Percentiles rank a stretch among this genome's conserved stretches.
Conservation (phyloP, 768 basidiomycete genomes). For the Phallus indusiatus region DNA sequence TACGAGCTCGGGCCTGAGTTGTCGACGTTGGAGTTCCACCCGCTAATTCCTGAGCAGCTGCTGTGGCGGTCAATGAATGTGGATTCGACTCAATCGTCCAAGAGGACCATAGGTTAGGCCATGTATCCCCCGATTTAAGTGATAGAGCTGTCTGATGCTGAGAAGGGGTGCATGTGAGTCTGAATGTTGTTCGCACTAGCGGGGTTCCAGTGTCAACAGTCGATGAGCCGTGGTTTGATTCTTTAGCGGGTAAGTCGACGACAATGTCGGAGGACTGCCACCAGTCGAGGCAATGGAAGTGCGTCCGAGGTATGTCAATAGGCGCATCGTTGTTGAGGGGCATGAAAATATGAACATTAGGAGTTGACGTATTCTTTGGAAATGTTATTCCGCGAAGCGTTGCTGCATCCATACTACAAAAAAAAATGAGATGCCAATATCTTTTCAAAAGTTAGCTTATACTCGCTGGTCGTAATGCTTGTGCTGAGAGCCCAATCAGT, state of each 20-base stretch:
- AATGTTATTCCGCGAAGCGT: slow-evolving; percentile 30
- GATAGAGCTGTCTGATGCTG: slow-evolving; percentile 55
- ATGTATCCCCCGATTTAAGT: slow-evolving; percentile 32
- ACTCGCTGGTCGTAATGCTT: slow-evolving; percentile 42
- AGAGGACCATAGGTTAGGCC: slow-evolving; percentile 53
- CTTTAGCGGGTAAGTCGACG: not conserved
- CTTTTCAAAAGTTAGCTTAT: not conserved
- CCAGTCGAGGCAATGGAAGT: slow-evolving; percentile 55
- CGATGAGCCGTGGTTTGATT: not conserved
- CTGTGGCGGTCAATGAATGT: not conserved
- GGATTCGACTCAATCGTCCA: slow-evolving; percentile 41
- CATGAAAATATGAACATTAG: slow-evolving; percentile 44
- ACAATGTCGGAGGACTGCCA: slow-evolving; percentile 35
- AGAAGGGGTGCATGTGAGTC: slow-evolving; percentile 49
- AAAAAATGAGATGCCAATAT: not conserved
- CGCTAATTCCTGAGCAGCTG: not conserved
- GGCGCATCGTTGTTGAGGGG: slow-evolving; percentile 43
- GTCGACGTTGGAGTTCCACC: not conserved
- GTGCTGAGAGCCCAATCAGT: slow-evolving; percentile 23
- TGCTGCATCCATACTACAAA: slow-evolving; percentile 29
- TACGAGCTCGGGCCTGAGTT: too few species aligned
- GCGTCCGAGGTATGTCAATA: slow-evolving; percentile 28
- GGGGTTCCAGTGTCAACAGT: not conserved
- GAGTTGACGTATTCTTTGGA: slow-evolving; percentile 6
- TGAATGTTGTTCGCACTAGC: slow-evolving; percentile 22